Conservation (phyloP, 108 stramenopile genomes). For the Pelagomonas calceolata region DNA sequence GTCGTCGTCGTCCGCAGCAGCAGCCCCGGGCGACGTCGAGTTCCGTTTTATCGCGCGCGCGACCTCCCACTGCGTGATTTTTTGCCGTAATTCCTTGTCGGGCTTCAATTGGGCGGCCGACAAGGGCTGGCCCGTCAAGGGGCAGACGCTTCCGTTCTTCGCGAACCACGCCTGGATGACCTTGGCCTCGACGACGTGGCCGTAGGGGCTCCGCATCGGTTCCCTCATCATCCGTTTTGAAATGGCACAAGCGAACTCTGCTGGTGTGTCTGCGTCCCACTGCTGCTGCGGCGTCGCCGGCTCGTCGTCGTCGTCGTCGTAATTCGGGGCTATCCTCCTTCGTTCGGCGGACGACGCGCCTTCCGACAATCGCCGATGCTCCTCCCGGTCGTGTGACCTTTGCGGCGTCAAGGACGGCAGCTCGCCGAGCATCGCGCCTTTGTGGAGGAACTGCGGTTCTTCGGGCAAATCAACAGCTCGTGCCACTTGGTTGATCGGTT, state of each 20-base stretch:
- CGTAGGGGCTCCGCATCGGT: conserved; percentile 34
- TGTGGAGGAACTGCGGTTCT: conserved; percentile 11
- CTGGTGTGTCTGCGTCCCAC: conserved; percentile 2
- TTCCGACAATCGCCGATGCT: not conserved
- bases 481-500: no score
- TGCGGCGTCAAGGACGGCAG: conserved; percentile 22
- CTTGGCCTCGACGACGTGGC: conserved; percentile 34
- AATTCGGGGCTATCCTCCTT: not conserved
- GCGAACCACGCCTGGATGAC: conserved; percentile 33
- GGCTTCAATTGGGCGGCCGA: conserved; percentile 9
- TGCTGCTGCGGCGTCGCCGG: not conserved
- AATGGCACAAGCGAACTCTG: conserved; percentile 31
- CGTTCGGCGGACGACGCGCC: not conserved
- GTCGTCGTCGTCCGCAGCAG: no score
- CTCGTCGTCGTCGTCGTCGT: not conserved
- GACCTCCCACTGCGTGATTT: conserved; percentile 1
- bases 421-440: conserved; percentile 30
- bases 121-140: conserved; percentile 42
- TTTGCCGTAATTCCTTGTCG: not conserved
- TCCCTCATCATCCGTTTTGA: conserved; percentile 24
- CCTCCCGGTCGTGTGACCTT: not conserved
- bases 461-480: not conserved
- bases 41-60: no score
- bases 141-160: conserved; percentile 40
- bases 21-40: no score